Evolutionary conservation across 306 rosid genomes (phyloP), one percentile per base, ranked within the genome.

Genomic region (Macrotyloma uniflorum): DNA sequence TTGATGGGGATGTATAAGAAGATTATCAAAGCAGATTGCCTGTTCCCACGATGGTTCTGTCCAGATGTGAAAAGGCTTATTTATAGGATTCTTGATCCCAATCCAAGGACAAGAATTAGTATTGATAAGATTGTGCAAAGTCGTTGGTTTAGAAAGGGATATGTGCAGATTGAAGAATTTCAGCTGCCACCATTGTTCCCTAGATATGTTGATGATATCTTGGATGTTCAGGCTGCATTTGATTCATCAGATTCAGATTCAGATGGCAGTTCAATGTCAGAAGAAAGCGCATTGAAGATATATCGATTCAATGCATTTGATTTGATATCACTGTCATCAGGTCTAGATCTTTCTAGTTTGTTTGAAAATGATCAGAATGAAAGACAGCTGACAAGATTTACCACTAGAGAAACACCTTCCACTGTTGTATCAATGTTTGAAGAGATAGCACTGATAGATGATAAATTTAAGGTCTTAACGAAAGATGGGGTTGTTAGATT

Each of bases 301-400:
- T 70, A 80, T 18, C 77, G 67, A 28, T 89, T 83, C 81, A 93
- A 91, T 75, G 97, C 91, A 6, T 93, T 93, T 49, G 93, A 91
- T 76, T 62, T 93, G 59, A 89, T 93, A 75, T 91, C 98, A 42
- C 86, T 86, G 6, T 91, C 98, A 4, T 82, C 85, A 0, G 97
- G 94, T 0, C 86, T 93, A 16, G 88, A 93, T 68, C 88, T 93
- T 16, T 93, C 97, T 3, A 84, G 91, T 35, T 51, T 93, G 65
- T 91, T 93, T 35, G 93, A 91, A 83, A 65, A 61, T 6, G 87
- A 89, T 0, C 40, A 6, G 36, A 63, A 33, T 11, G 79, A 77
- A 20, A 81, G 78, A 50, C 51, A 53, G 4, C 24, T 72, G 0
- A 33, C 68, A 0, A 76, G 87, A 10, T 93, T 93, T 79, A 82